phyloP scores from a whole-genome alignment of 2,329 filamentous ascomycete species.

The Arthrobotrys pseudoclavata region DNA sequence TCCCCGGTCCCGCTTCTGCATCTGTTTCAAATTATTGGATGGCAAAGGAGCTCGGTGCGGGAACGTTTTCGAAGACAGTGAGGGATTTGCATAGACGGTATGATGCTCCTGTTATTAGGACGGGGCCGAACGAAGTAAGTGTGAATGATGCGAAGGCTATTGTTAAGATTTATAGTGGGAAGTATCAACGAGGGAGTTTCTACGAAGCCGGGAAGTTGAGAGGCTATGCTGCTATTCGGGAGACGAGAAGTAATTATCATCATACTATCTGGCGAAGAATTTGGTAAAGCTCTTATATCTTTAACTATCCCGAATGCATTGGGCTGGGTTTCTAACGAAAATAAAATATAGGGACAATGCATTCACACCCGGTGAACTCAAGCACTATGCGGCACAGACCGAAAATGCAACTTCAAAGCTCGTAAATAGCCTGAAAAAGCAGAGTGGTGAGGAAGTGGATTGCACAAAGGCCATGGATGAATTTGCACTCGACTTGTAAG shows the following conservation, averaged over 20 bases:
- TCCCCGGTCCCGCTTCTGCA: conserved; percentile 29
- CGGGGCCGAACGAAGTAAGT: conserved; percentile 45
- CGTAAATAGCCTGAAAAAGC: conserved; percentile 40
- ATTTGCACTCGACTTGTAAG: conserved; percentile 52
- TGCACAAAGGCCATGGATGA: conserved; percentile 40
- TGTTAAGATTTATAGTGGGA: conserved; percentile 48
- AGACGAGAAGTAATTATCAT: conserved; percentile 47
- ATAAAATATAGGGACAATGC: conserved; percentile 32
- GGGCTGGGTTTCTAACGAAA: not conserved
- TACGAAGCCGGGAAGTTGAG: conserved; percentile 51
- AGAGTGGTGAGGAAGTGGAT: conserved; percentile 30
- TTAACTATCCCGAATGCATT: not conserved
- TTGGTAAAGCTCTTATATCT: conserved; percentile 18
- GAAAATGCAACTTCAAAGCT: conserved; percentile 34
- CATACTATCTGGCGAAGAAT: conserved; percentile 57
- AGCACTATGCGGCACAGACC: conserved; percentile 30
- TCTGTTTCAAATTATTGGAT: conserved; percentile 52
- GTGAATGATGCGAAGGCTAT: conserved; percentile 51
- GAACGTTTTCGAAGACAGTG: conserved; percentile 46
- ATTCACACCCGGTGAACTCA: conserved; percentile 40
- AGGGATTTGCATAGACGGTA: conserved; percentile 40
- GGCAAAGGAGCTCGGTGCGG: conserved; percentile 36
- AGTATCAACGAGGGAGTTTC: conserved; percentile 42
- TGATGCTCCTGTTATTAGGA: conserved; percentile 34
- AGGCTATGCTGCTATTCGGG: conserved; percentile 23